Evolutionary conservation across 805 yeast species (phyloP), one percentile per base, ranked within the genome.

Genomic region (Candida ficus): DNA sequence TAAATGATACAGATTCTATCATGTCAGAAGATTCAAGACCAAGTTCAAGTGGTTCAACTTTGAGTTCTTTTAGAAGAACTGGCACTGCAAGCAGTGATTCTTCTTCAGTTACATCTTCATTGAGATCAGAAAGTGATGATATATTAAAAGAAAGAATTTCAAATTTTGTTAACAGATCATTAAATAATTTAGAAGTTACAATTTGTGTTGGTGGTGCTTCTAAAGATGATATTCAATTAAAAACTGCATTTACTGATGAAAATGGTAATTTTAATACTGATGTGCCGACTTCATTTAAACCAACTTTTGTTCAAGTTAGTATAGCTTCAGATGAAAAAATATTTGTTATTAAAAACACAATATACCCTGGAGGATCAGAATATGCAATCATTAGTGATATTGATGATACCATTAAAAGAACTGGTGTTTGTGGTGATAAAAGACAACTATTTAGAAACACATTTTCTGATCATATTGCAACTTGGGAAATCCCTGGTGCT

Each of bases 371-470:
- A 3, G 20, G 46, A 8, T 47, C 56, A 0, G 93, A 95, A 0
- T 65, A 81, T 18, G 86, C 85, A 11, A 60, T 93, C 2, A 89
- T 93, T 18, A 80, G 90, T 53, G 99, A 93, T 60, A 81, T 93
- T 31, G 99, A 93, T 58, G 99, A 93, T 57, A 93, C 99, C 0
- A 80, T 91, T 27, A 84, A 93, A 54, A 69, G 77, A 31, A 89
- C 99, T 0, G 98, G 98, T 3, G 91, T 93, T 1, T 71, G 85
- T 26, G 91, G 91, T 1, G 95, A 90, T 45, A 89, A 87, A 61
- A 71, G 95, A 43, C 87, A 84, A 29, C 69, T 91, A 48, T 79
- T 93, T 62, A 70, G 83, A 44, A 90, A 84, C 54, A 80, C 89
- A 1, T 78, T 93, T 43, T 73, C 84, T 3, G 78, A 76, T 34